Percentiles rank a stretch among this genome's conserved stretches.
phyloP scores from a whole-genome alignment of 352 stramenopile species.

The Pythium sukuiense region DNA sequence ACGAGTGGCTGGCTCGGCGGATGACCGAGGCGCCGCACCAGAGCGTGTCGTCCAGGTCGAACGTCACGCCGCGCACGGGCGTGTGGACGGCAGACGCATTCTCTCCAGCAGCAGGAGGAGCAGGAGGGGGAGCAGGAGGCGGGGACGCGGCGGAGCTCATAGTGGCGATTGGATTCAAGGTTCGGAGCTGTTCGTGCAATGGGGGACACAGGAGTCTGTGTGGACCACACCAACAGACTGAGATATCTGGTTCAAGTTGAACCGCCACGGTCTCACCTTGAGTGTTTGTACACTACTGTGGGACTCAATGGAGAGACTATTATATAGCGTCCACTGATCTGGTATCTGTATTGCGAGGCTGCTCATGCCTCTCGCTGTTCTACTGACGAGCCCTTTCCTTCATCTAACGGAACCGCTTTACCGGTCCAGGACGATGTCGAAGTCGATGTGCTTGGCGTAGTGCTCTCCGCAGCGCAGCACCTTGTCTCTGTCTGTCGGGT shows the following conservation, averaged over 20 bases:
- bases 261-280: neutral
- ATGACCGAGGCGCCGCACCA: slow-evolving; percentile 65
- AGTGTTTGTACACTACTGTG: no score
- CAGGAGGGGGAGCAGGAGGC: neutral
- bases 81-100: neutral
- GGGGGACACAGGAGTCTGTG: neutral
- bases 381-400: neutral
- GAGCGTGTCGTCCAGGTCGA: slow-evolving; percentile 81
- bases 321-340: neutral
- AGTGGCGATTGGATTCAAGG: neutral
- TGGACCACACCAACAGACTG: slow-evolving; percentile 4
- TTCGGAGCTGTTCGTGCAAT: slow-evolving; percentile 9
- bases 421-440: slow-evolving; percentile 68
- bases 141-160: neutral
- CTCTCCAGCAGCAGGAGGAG: neutral
- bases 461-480: slow-evolving; percentile 81
- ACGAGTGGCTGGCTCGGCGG: slow-evolving; percentile 38
- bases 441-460: slow-evolving; percentile 84
- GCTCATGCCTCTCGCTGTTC: neutral
- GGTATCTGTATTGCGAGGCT: neutral
- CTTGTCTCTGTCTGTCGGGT: slow-evolving; percentile 76
- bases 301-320: no score
- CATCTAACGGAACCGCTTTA: slow-evolving; percentile 6
- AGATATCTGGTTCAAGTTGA: neutral
- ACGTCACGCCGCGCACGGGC: slow-evolving; percentile 55